A percentile compares a stretch with the other conserved stretches of the same genome.
These are phyloP conservation scores for Phytophthora uliginosa DNA, from an alignment of 352 stramenopile species.

Conservation along the genomic window DNA sequence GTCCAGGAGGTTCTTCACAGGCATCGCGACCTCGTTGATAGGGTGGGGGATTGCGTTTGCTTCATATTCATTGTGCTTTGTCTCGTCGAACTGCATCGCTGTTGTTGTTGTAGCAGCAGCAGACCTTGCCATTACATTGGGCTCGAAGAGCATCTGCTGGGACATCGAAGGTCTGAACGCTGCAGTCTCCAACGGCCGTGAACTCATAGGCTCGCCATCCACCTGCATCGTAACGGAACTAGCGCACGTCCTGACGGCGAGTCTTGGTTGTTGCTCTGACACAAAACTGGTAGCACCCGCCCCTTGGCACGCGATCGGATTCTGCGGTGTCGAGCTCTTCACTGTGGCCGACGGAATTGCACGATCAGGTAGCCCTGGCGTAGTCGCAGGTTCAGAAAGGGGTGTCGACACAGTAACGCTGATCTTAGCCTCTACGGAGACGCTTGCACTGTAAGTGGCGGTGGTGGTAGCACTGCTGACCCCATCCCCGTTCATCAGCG, in stretches of 20 bases:
- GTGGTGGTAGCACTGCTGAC: background rate
- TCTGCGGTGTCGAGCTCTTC: background rate
- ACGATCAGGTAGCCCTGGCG: too few relatives aligned
- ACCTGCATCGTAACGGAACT: background rate
- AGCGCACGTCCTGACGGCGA: background rate
- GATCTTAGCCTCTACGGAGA: background rate
- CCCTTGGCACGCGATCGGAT: background rate
- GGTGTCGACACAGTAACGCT: constrained; percentile 1
- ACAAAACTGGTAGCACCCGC: too few relatives aligned
- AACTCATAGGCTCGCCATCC: background rate
- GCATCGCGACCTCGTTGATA: constrained; percentile 10
- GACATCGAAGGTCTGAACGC: background rate
- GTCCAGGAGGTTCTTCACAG: constrained; percentile 15
- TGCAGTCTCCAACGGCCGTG: background rate
- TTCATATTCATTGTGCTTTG: constrained; percentile 3
- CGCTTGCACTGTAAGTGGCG: background rate
- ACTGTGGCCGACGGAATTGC: background rate
- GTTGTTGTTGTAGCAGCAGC: background rate
- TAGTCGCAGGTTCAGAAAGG: background rate
- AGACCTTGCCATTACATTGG: background rate
- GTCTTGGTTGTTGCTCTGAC: background rate
- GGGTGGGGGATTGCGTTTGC: background rate
- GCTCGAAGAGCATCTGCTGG: constrained; percentile 19
- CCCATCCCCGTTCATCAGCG: constrained; percentile 19
- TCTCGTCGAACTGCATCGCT: constrained; percentile 8